Evolutionary conservation across 768 basidiomycete genomes (phyloP).

Genomic region (Pulveroboletus sp.): DNA sequence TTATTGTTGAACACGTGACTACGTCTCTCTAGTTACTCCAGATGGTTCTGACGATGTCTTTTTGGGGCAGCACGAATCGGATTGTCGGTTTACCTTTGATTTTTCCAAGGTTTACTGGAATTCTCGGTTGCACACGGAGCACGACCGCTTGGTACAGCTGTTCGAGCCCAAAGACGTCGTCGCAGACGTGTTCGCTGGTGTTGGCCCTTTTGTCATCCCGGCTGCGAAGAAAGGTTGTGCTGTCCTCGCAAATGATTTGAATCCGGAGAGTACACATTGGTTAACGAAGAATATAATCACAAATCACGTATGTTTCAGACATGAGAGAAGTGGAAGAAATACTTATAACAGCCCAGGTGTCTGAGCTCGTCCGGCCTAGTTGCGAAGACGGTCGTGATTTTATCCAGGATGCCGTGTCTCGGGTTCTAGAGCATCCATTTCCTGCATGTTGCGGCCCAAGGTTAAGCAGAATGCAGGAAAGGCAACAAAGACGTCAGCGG

Average conservation of each 20-base stretch:
- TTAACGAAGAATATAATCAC: conserved; percentile 63
- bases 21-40: background rate
- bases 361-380: conserved; percentile 60
- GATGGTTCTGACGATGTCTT: background rate
- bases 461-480: conserved; percentile 30
- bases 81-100: conserved; percentile 88
- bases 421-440: conserved; percentile 64
- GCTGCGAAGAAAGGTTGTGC: conserved; percentile 89
- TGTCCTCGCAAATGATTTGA: conserved; percentile 91
- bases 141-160: conserved; percentile 72
- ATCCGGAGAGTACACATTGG: conserved; percentile 82
- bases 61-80: conserved; percentile 64
- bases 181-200: conserved; percentile 94
- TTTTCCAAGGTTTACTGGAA: conserved; percentile 98
- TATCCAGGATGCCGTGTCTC: conserved; percentile 56
- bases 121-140: conserved; percentile 88
- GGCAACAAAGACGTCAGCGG: conserved; percentile 45
- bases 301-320: conserved; percentile 60
- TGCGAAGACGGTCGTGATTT: conserved; percentile 88
- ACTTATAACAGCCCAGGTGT: conserved; percentile 43
- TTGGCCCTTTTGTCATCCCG: conserved; percentile 94
- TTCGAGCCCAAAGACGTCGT: conserved; percentile 77
- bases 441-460: conserved; percentile 48
- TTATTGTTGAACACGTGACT: conserved; percentile 81
- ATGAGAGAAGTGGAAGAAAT: background rate